These are phyloP conservation scores for Cymbopogon citratus DNA, from an alignment of 176 grass and related monocot species.

Conservation along the genomic window DNA sequence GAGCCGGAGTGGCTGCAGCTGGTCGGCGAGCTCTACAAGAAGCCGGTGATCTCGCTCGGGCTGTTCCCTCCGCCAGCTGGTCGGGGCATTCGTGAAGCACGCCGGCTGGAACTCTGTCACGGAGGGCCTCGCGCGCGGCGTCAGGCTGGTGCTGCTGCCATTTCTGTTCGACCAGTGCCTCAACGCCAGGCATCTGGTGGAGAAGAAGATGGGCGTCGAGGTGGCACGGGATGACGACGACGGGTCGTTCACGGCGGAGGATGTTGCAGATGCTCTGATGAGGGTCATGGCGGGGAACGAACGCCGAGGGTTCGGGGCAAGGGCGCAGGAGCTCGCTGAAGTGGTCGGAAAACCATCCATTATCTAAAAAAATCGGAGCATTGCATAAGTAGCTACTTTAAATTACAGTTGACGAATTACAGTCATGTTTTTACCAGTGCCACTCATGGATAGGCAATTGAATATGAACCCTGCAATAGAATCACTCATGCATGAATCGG, in stretches of 20 bases:
- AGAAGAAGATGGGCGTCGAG: constrained; percentile 39
- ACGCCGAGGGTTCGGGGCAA: constrained; percentile 24
- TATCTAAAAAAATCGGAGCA: too few relatives aligned
- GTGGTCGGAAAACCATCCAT: too few relatives aligned
- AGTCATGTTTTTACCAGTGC: too few relatives aligned
- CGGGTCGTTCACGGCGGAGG: constrained; percentile 38
- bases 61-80: constrained; percentile 35
- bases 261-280: constrained; percentile 43
- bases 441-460: too few relatives aligned
- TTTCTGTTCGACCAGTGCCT: constrained; percentile 62
- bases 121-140: constrained; percentile 16
- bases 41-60: constrained; percentile 45
- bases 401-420: too few relatives aligned
- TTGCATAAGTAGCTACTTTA: too few relatives aligned
- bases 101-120: neutral
- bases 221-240: constrained; percentile 43
- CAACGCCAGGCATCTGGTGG: constrained; percentile 47
- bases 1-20: constrained; percentile 43
- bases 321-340: constrained; percentile 28
- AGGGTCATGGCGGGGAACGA: constrained; percentile 43
- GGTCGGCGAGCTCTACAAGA: constrained; percentile 3
- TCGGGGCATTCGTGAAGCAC: neutral
- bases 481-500: too few relatives aligned
- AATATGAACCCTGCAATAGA: too few relatives aligned
- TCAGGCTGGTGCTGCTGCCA: constrained; percentile 49